Evolutionary conservation across 352 stramenopile genomes (phyloP), one percentile per base, ranked within the genome.

Genomic region (Pythium diclinum): DNA sequence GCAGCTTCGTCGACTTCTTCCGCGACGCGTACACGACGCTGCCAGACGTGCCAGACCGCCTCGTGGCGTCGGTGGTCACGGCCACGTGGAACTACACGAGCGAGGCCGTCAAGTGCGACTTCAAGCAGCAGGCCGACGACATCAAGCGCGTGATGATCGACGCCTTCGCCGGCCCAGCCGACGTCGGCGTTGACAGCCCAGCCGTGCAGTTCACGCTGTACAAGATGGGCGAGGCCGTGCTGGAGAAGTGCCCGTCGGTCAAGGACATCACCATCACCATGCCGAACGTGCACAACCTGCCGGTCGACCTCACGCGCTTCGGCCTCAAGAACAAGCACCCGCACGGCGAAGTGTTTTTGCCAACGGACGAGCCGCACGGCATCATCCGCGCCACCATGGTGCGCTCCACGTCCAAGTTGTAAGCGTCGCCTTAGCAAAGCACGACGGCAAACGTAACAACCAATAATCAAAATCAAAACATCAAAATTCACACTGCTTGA

Each of bases 281-380:
- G 79, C 85, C 87, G 30, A 96, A 96, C 73, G 87, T 96, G 61
- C 88, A 96, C 78, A 94, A 96, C 73, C 74, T 95, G 33, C 87
- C 88, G 17, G 88, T 96, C 30, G 82, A 96, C 56, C 71, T 96
- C 51, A 75, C 79, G 67, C 82, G 80, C 65, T 95, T 95, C 58
- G 86, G 86, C 17, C 74, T 94, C 56, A 83, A 84, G 71, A 97
- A 96, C 71, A 88, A 81, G 54, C 84, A 97, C 69, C 82, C 89
- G 51, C 91, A 92, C 47, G 88, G 88, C n/a, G 78, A 95, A 59
- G 84, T 97, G 38, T 95, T 97, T 57, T 73, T 91, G 46, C 86
- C 88, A 7, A 94, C 83, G 34, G 81, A 91, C 54, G 86, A 96
- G 68, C 89, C 89, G 9, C 84, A 96, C 60, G 88, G 88, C 33